These are phyloP conservation scores for Letharia lupina DNA, from an alignment of 495 filamentous ascomycete genomes.

Conservation along the genomic window DNA sequence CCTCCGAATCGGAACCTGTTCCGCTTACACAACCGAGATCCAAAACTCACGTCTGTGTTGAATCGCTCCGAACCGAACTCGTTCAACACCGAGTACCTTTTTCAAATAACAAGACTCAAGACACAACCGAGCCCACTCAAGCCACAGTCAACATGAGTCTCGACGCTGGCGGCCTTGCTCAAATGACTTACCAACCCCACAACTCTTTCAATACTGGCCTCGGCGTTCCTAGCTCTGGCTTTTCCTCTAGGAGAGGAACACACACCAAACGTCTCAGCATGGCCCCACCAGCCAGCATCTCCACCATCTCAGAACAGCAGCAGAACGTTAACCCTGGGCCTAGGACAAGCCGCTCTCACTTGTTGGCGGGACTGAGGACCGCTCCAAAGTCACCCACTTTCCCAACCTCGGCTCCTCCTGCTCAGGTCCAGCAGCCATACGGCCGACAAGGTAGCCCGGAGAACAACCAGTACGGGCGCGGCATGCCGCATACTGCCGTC, in stretches of 20 bases:
- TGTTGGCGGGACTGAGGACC: constrained; percentile 88
- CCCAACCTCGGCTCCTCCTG: constrained; percentile 54
- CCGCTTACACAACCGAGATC: not conserved
- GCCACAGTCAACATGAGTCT: constrained; percentile 56
- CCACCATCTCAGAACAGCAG: constrained; percentile 59
- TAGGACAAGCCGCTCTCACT: constrained; percentile 86
- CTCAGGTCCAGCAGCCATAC: constrained; percentile 43
- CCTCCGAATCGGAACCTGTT: not conserved
- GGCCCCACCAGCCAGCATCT: constrained; percentile 48
- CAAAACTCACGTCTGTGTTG: not conserved
- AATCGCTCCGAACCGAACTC: not conserved
- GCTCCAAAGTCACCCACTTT: constrained; percentile 72
- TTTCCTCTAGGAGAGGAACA: constrained; percentile 73
- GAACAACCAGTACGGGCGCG: constrained; percentile 37
- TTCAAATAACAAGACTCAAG: not conserved
- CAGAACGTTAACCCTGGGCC: constrained; percentile 55
- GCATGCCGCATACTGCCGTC: constrained; percentile 53
- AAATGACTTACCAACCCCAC: constrained; percentile 82
- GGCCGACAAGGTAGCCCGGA: constrained; percentile 36
- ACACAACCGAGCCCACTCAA: constrained; percentile 22
- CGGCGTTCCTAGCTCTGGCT: constrained; percentile 65
- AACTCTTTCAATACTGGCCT: constrained; percentile 60
- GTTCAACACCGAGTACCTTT: not conserved
- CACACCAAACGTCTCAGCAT: constrained; percentile 77
- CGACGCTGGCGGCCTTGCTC: constrained; percentile 98